Evolutionary conservation across 139 green algal species (phyloP), one percentile per base, ranked within the genome.

Genomic region (Deuterostichococcus epilithicus): DNA sequence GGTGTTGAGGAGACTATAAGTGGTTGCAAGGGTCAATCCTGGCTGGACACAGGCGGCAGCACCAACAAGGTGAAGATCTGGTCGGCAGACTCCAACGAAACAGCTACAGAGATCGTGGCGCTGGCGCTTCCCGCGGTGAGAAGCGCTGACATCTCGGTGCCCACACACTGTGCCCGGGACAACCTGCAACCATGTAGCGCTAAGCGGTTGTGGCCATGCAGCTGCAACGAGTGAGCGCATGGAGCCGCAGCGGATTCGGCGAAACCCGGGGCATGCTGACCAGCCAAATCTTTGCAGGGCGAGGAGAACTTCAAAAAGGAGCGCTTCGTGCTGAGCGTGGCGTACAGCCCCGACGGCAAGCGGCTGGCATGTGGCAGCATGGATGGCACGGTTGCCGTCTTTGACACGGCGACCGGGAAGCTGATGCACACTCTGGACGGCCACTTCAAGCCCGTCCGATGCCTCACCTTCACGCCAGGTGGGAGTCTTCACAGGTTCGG

Each of bases 361-460:
- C 74, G 85, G 30, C 76, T 97, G 36, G 93, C 92, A 0, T 90
- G 85, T 22, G 88, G 90, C 25, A 82, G 80, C 45, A 94, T 94
- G 88, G 90, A 96, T 74, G 93, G 93, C 39, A 89, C 81, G 0
- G 89, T 96, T 18, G 83, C 82, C 4, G 20, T 97, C 20, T 97
- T 93, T 80, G 93, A 97, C 71, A 37, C 78, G 0, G 66, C 73
- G n/a, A 80, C 69, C 39, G 77, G 81, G 26, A 82, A 88, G 77
- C 76, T 95, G 75, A 76, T 96, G 75, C 82, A 90, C 73, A 79
- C 67, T 26, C 80, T 93, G 32, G 79, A 90, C 60, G 94, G 94
- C 13, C 94, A 98, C 82, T 86, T 90, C 87, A 94, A 94, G 84
- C 91, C 94, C 10, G 91, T 98, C 65, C 84, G 94, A 6, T 84